Evolutionary conservation across 371 early-diverging fungal species (phyloP).

Genomic region (Fennellomyces sp.): DNA sequence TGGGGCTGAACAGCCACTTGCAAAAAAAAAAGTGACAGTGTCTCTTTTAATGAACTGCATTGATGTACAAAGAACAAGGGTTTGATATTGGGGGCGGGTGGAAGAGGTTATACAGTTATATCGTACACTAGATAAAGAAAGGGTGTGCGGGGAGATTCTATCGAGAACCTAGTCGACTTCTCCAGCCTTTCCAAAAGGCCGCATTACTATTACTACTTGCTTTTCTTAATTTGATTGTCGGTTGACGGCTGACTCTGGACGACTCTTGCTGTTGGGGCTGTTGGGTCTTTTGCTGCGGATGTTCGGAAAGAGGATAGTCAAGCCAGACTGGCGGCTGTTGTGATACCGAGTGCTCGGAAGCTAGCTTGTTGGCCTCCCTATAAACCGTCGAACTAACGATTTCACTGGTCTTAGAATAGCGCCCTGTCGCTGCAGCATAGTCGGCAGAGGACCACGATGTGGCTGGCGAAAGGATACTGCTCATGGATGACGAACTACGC

Average conservation of each 20-base stretch:
- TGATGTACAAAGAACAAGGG: too few species aligned
- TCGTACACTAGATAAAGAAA: too few species aligned
- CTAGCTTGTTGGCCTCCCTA: background rate
- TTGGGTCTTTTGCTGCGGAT: background rate
- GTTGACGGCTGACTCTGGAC: background rate
- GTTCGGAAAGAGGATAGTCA: background rate
- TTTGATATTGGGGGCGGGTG: too few species aligned
- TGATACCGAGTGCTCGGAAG: background rate
- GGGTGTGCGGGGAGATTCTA: background rate
- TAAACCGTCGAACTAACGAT: background rate
- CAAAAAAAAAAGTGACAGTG: too few species aligned
- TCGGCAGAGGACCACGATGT: slow-evolving; percentile 26
- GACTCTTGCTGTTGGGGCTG: background rate
- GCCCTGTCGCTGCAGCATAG: slow-evolving; percentile 2
- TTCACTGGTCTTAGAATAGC: background rate
- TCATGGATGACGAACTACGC: slow-evolving; percentile 4
- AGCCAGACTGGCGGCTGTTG: slow-evolving; percentile 3
- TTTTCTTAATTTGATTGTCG: slow-evolving; percentile 6
- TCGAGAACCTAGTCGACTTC: slow-evolving; percentile 10
- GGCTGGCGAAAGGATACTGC: slow-evolving; percentile 12
- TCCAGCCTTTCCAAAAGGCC: slow-evolving; percentile 29
- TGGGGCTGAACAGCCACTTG: slow-evolving; percentile 66
- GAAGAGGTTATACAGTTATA: too few species aligned
- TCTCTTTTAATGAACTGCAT: too few species aligned
- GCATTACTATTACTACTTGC: slow-evolving; percentile 6